phyloP scores from a whole-genome alignment of 2,329 filamentous ascomycete species.

The Cadophora sp. region DNA sequence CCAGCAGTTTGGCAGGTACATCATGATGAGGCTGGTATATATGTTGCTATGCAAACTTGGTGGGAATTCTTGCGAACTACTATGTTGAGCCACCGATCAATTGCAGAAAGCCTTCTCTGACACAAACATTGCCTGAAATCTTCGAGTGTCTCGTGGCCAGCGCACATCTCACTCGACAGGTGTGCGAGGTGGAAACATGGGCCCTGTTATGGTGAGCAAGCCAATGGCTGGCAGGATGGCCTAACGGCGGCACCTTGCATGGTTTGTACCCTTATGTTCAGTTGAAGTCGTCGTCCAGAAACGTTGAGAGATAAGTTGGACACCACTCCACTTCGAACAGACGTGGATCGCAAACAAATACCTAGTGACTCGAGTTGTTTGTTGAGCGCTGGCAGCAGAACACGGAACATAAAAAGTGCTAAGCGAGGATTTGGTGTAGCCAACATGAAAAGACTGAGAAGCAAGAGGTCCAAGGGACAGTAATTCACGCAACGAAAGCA shows the following conservation, averaged over 20 bases:
- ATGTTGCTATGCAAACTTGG: not conserved
- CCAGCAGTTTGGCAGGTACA: not conserved
- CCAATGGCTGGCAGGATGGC: not conserved
- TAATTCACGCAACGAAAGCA: not conserved
- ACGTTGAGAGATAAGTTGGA: not conserved
- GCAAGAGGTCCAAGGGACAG: not conserved
- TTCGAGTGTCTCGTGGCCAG: not conserved
- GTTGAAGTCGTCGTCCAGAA: not conserved
- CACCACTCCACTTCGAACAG: not conserved
- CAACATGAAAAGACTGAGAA: not conserved
- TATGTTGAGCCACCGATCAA: not conserved
- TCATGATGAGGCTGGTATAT: not conserved
- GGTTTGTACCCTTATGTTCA: not conserved
- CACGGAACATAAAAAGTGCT: not conserved
- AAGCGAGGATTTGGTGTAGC: not conserved
- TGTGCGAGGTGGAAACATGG: not conserved
- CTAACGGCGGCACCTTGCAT: slow-evolving; percentile 6
- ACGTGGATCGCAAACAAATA: not conserved
- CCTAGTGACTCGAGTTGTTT: not conserved
- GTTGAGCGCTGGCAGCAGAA: slow-evolving; percentile 6
- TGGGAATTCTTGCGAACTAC: not conserved
- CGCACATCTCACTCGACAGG: not conserved
- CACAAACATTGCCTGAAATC: not conserved
- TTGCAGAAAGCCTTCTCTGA: not conserved
- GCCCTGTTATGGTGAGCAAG: not conserved